Evolutionary conservation across 106 monocot species (phyloP), one percentile per base, ranked within the genome.

Genomic region (Acorus calamus): DNA sequence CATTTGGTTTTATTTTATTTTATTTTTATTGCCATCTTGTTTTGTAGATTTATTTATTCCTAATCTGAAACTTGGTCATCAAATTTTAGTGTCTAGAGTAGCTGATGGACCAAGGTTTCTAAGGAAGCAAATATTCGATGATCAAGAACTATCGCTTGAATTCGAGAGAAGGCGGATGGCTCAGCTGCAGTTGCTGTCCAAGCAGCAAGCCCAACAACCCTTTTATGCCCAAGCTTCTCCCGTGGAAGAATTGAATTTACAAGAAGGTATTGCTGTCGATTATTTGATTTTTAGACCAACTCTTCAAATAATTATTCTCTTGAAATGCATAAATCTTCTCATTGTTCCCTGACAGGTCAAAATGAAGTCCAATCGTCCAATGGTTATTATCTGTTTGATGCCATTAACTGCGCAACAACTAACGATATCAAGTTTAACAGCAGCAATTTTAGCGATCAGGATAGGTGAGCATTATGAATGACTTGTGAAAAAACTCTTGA

Each of bases 311-410:
- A 4, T 51, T 59, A n/a, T 10, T n/a, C 7, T 2, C 49, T 56
- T 28, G 54, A 50, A 8, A 13, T 4, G 8, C 43, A 2, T 53
- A 11, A 10, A 42, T 47, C 44, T 50, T 11, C 8, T 51, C 8
- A 55, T 60, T 42, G 7, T 6, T n/a, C 47, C 66, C 11, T 50
- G 14, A 9, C 54, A 72, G 76, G 42, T 76, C 54, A 42, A 7
- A 9, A 65, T 51, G 72, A 76, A 41, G 68, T 69, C 50, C 14
- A 53, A 2, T 42, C 61, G 28, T 28, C 28, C 14, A 28, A 7
- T 45, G 78, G 81, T 69, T 60, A 78, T 62, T 64, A 50, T 28
- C 55, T 67, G 0, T 61, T 72, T 11, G 67, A 74, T 53, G 56
- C 63, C 50, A 49, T 63, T 14, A 75, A 66, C 28, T 13, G 46